phyloP scores from a whole-genome alignment of 2,329 filamentous ascomycete genomes.

The Elsinoe perseae region DNA sequence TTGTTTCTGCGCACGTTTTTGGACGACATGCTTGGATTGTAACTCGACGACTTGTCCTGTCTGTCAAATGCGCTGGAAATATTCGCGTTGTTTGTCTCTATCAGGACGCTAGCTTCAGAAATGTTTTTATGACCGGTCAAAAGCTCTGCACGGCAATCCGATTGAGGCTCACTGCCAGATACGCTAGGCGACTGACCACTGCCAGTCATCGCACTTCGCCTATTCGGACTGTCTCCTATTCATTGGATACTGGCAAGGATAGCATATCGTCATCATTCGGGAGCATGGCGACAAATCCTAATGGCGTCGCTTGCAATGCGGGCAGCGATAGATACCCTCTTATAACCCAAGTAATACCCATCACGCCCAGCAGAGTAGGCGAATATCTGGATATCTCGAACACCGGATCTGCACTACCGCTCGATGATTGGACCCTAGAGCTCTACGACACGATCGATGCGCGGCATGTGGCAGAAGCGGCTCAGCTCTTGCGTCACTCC shows the following conservation, averaged over 20 bases:
- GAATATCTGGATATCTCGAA: slow-evolving; percentile 26
- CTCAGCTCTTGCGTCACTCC: slow-evolving; percentile 54
- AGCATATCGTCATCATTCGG: background rate
- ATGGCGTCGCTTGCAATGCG: background rate
- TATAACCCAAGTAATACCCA: slow-evolving; percentile 34
- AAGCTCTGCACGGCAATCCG: too few species aligned
- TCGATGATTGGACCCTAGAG: slow-evolving; percentile 31
- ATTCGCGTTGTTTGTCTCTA: too few species aligned
- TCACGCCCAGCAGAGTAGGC: slow-evolving; percentile 36
- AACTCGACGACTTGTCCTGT: too few species aligned
- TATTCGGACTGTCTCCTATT: too few species aligned
- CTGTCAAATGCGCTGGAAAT: too few species aligned
- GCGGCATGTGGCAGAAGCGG: slow-evolving; percentile 55
- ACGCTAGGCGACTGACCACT: too few species aligned
- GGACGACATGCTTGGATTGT: background rate
- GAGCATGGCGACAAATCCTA: background rate
- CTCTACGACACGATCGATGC: slow-evolving; percentile 37
- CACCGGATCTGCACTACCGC: slow-evolving; percentile 24
- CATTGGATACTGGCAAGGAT: too few species aligned
- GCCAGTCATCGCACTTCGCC: too few species aligned
- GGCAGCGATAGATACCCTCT: background rate
- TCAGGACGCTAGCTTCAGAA: too few species aligned
- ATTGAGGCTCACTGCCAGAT: too few species aligned
- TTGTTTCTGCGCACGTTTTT: background rate
- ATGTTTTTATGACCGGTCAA: too few species aligned